A percentile compares a stretch with the other conserved stretches of the same genome.
Evolutionary conservation across 1,284 basidiomycete genomes (phyloP).

Genomic region (Athelia psychrophila): DNA sequence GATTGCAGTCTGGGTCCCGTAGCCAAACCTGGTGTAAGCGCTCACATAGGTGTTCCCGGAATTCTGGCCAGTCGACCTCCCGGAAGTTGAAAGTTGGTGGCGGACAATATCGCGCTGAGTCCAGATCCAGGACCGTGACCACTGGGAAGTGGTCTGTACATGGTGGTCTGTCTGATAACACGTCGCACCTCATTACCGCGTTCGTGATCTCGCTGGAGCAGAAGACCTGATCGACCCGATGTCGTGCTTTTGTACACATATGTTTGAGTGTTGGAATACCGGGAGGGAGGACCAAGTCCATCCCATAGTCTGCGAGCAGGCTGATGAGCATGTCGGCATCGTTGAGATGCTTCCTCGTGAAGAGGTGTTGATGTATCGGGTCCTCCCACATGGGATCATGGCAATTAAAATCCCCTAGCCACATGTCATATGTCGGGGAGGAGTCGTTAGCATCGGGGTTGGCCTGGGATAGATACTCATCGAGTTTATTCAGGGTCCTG

Average conservation of each 20-base stretch:
- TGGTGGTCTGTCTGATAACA: not conserved
- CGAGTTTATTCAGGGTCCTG: constrained; percentile 12
- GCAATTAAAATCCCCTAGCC: constrained; percentile 33
- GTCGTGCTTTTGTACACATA: constrained; percentile 7
- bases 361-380: constrained; percentile 9
- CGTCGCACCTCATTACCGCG: constrained; percentile 7
- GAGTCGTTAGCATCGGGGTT: not conserved
- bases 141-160: constrained; percentile 15
- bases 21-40: not conserved
- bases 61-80: not conserved
- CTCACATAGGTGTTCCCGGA: not conserved
- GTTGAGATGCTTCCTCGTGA: constrained; percentile 6
- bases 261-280: constrained; percentile 13
- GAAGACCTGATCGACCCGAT: constrained; percentile 16
- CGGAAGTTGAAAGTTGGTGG: not conserved
- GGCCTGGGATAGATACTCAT: not conserved
- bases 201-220: not conserved
- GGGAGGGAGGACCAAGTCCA: constrained; percentile 10
- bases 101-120: not conserved
- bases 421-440: constrained; percentile 13
- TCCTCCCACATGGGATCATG: constrained; percentile 33
- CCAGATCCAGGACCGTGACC: not conserved
- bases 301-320: constrained; percentile 6
- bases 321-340: constrained; percentile 8
- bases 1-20: not conserved